phyloP scores from a whole-genome alignment of 2,329 filamentous ascomycete species.

The Diaporthe nobilis region DNA sequence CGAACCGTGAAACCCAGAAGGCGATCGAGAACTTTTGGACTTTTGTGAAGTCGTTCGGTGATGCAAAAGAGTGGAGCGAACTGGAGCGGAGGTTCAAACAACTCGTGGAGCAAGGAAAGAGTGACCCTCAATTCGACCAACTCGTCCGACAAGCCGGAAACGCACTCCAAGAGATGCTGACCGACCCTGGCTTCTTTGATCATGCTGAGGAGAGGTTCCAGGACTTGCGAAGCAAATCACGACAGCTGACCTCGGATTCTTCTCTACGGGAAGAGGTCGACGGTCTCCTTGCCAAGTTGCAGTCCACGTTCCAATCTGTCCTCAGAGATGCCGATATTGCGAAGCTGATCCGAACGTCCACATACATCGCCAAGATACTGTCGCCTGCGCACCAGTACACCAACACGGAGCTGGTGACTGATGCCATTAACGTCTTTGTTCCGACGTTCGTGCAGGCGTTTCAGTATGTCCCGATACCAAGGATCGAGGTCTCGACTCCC shows the following conservation, averaged over 20 bases:
- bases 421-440: slow-evolving; percentile 84
- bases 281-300: slow-evolving; percentile 76
- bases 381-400: slow-evolving; percentile 75
- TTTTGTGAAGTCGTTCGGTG: slow-evolving; percentile 84
- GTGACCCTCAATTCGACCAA: slow-evolving; percentile 86
- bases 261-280: slow-evolving; percentile 81
- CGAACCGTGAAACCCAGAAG: slow-evolving; percentile 81
- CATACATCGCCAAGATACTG: slow-evolving; percentile 78
- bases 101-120: slow-evolving; percentile 80
- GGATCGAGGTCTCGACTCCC: slow-evolving; percentile 88
- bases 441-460: slow-evolving; percentile 82
- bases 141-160: slow-evolving; percentile 81
- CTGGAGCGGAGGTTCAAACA: slow-evolving; percentile 78
- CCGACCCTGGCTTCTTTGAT: slow-evolving; percentile 88
- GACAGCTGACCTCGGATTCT: slow-evolving; percentile 77
- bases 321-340: slow-evolving; percentile 80
- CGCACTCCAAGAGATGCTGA: slow-evolving; percentile 84
- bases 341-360: slow-evolving; percentile 75
- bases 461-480: slow-evolving; percentile 90
- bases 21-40: slow-evolving; percentile 86
- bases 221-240: slow-evolving; percentile 66
- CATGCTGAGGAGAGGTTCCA: slow-evolving; percentile 72
- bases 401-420: slow-evolving; percentile 80
- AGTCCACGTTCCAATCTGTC: slow-evolving; percentile 77
- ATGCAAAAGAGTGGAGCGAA: slow-evolving; percentile 80